Evolutionary conservation across 331 rosid genomes (phyloP).

Genomic region (Ulmus americana): DNA sequence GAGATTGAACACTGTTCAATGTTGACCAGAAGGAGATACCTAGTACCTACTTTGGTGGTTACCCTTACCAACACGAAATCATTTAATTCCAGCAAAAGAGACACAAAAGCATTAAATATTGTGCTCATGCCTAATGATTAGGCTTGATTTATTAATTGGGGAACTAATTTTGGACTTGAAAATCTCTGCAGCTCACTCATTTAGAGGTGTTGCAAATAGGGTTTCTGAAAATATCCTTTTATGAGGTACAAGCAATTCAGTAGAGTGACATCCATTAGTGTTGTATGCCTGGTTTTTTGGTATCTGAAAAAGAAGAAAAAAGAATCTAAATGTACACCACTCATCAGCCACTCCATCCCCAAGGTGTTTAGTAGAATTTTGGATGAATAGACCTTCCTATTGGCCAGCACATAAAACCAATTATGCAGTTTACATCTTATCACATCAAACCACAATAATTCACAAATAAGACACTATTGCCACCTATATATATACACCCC

Average conservation of each 20-base stretch:
- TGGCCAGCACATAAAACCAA: constrained; percentile 20
- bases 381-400: constrained; percentile 14
- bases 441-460: constrained; percentile 22
- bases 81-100: no score
- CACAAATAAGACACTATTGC: constrained; percentile 20
- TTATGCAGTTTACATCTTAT: constrained; percentile 12
- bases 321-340: constrained; percentile 15
- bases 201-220: not conserved
- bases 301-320: not conserved
- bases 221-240: not conserved
- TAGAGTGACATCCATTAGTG: not conserved
- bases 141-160: no score
- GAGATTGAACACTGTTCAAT: not conserved
- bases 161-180: not conserved
- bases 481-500: not conserved
- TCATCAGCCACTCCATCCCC: not conserved
- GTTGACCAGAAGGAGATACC: not conserved
- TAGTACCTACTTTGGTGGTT: not conserved
- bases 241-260: constrained; percentile 5
- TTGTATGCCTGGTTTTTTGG: not conserved
- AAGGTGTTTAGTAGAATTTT: not conserved
- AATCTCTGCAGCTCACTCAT: not conserved
- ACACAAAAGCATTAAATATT: not conserved
- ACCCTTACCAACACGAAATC: not conserved
- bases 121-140: not conserved